Evolutionary conservation across 192 early-diverging fungal species (phyloP), one percentile per base, ranked within the genome.

Genomic region (Obelidium mucronatum): DNA sequence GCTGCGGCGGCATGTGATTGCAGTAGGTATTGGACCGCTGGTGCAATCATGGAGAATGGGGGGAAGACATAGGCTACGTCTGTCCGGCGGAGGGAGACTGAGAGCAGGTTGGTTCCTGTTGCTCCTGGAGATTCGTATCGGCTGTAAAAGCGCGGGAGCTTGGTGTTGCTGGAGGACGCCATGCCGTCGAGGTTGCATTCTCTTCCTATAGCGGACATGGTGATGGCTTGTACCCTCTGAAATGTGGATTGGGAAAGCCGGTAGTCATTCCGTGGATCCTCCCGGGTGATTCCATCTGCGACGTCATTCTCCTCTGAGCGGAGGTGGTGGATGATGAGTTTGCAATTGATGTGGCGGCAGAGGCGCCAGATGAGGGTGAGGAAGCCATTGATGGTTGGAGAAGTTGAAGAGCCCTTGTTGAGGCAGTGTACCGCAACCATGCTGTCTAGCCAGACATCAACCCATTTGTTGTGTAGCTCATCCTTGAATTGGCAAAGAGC

Each of bases 201-300:
- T 5, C 11, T 28, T 5, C 55, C 55, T 24, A 58, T 24, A 28
- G 24, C 2, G 5, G 30, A 2, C 31, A 31, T 3, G 34, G 8
- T 13, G 24, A 24, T 34, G 8, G 61, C 28, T 3, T 22, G 17
- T 15, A 63, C 31, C 8, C 3, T 36, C 3, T 31, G 6, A 35
- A 63, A 63, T 26, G 36, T 24, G 3, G 26, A 36, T 15, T 3
- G 61, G 34, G 36, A 39, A 34, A 63, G 61, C 6, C 61, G 36
- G 34, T 28, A 36, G 24, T 63, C 61, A 22, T 31, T 36, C 31
- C 36, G 30, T 6, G 30, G 17, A 34, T 63, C 61, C 24, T 63
- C 61, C 6, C 61, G 61, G 5, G 61, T 37, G 61, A 64, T 64
- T 19, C 61, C 30, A 35, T 64, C 61, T 35, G 61, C 61, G 8